A percentile compares a stretch with the other conserved stretches of the same genome.
Conservation (phyloP, 2,329 filamentous ascomycete genomes). For the Macrophomina tecta region DNA sequence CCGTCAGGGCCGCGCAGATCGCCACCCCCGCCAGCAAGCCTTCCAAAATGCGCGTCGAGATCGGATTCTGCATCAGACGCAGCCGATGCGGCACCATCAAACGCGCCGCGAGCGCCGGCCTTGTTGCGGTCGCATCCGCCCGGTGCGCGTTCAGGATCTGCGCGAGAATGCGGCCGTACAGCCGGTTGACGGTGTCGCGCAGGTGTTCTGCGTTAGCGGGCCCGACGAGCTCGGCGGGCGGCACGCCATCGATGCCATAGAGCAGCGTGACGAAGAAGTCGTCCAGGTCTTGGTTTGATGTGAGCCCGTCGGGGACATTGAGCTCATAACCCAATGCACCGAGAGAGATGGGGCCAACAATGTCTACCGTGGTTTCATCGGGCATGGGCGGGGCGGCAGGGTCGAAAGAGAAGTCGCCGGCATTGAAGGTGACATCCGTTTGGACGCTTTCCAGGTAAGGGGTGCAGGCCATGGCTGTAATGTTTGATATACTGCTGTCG, state of each 20-base stretch:
- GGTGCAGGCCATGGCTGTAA: not conserved
- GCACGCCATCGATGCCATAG: not conserved
- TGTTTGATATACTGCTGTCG: not conserved
- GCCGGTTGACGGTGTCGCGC: not conserved
- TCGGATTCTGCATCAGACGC: not conserved
- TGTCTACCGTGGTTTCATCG: not conserved
- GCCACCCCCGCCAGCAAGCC: not conserved
- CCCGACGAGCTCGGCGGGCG: not conserved
- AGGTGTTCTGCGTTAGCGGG: not conserved
- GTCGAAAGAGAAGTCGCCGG: not conserved
- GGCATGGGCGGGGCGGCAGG: not conserved
- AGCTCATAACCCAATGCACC: not conserved
- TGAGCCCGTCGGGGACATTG: not conserved
- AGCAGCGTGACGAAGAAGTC: not conserved
- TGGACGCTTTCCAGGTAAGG: conserved; percentile 1
- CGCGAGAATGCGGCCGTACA: not conserved
- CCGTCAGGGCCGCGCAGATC: not conserved
- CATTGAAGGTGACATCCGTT: not conserved
- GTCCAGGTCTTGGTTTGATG: not conserved
- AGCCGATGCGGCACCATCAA: not conserved
- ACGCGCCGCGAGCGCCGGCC: not conserved
- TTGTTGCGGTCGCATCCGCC: not conserved
- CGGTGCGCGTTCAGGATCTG: not conserved
- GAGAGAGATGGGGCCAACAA: not conserved
- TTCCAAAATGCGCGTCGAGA: not conserved